Base-by-base conservation (phyloP, 805 yeast species). In the Wickerhamomyces canadensis region DNA sequence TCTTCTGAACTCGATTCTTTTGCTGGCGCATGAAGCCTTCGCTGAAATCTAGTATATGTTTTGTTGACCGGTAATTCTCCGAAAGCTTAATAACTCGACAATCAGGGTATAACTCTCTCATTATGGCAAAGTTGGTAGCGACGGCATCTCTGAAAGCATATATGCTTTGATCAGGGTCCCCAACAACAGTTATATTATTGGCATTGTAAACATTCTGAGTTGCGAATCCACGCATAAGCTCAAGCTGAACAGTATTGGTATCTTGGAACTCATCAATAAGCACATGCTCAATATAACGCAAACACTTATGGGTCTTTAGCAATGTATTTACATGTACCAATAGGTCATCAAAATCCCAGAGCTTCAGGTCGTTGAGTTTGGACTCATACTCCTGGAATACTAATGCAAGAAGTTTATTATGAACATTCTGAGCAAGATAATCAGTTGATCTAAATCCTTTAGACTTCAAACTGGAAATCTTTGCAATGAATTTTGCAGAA, bases 131-230 rank as follows among this genome's bases (percentile, higher is more conserved):
- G 49, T 84, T 88, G 14, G 66, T 62, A 1, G 81, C 67, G 25
- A 78, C 77, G 0, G 97, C 97, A 50, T 81, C 78, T 42, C 98
- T 66, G 49, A 91, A 91, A 0, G 82, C 87, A 57, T 93, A 91
- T 17, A 91, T 91, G 52, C 95, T 81, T 59, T 91, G 98, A 58
- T 93, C 96, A 0, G 96, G 96, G 54, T 91, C 98, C 1, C 98
- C 98, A 2, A 91, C 97, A 1, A 88, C 80, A 0, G 97, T 85
- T 8, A 91, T 71, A 40, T 80, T 80, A 42, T 76, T 55, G 26
- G 65, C 67, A 15, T 53, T 36, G 15, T 60, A 56, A 4, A 58
- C 50, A 27, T 71, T 64, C 40, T 64, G 65, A 11, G 54, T 51
- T 0, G 80, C 68, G 23, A 83, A 60, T 5, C 65, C 61, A 43